phyloP scores from a whole-genome alignment of 768 basidiomycete genomes.

The Naganishia onofrii region DNA sequence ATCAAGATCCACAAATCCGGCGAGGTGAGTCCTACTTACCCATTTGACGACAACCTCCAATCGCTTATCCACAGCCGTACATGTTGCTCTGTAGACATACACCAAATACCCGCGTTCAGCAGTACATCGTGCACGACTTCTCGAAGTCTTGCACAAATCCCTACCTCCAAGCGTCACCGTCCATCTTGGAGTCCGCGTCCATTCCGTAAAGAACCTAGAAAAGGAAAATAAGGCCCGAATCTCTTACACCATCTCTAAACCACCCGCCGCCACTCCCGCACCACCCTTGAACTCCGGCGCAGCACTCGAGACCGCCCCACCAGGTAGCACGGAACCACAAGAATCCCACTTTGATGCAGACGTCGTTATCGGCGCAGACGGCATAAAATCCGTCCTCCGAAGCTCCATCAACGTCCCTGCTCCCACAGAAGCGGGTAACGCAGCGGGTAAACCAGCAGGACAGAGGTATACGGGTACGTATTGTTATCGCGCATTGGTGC shows the following conservation, averaged over 20 bases:
- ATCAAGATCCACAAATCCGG: constrained; percentile 26
- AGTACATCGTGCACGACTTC: constrained; percentile 26
- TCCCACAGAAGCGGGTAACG: constrained; percentile 5
- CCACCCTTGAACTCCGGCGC: not conserved
- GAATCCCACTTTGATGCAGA: constrained; percentile 27
- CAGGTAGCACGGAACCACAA: not conserved
- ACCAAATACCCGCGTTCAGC: constrained; percentile 30
- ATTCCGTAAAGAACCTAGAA: not conserved
- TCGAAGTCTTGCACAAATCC: constrained; percentile 24
- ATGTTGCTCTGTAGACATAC: constrained; percentile 16
- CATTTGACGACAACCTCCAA: no score
- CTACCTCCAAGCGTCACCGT: constrained; percentile 25
- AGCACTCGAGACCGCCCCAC: not conserved
- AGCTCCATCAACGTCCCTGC: not conserved
- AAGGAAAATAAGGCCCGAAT: constrained; percentile 17
- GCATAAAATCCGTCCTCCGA: constrained; percentile 25
- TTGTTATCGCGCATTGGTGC: constrained; percentile 28
- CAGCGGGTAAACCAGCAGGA: not conserved
- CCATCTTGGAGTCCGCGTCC: constrained; percentile 24
- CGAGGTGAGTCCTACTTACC: constrained; percentile 30
- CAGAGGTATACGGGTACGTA: constrained; percentile 29
- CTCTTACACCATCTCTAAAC: not conserved
- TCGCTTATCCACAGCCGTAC: no score
- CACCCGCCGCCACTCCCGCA: not conserved
- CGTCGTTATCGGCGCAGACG: constrained; percentile 28